A percentile compares a stretch with the other conserved stretches of the same genome.
phyloP scores from a whole-genome alignment of 2,329 filamentous ascomycete genomes.

The Escovopsis sp. region DNA sequence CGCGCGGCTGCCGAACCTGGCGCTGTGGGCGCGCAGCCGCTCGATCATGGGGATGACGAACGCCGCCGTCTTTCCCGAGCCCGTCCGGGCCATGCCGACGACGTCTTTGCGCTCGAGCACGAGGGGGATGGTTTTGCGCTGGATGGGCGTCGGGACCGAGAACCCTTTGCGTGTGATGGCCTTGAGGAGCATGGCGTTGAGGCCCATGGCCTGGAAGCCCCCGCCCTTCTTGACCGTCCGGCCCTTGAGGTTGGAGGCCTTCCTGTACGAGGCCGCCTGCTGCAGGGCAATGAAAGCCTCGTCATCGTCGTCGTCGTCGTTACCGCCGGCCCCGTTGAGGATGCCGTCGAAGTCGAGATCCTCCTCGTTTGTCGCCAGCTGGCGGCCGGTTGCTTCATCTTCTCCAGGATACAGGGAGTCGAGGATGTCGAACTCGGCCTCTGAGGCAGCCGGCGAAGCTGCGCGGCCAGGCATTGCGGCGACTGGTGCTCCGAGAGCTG shows the following conservation, averaged over 20 bases:
- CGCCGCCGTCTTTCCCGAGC: constrained; percentile 93
- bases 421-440: constrained; percentile 84
- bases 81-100: constrained; percentile 98
- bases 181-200: constrained; percentile 72
- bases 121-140: constrained; percentile 88
- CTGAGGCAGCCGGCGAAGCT: constrained; percentile 69
- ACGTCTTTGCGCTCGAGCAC: constrained; percentile 84
- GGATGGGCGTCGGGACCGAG: constrained; percentile 90
- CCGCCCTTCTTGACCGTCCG: constrained; percentile 87
- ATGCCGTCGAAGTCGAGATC: constrained; percentile 47
- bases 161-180: constrained; percentile 91
- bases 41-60: constrained; percentile 99
- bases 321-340: constrained; percentile 29
- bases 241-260: constrained; percentile 66
- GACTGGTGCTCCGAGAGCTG: background rate
- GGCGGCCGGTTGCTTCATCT: constrained; percentile 34
- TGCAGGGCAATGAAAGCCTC: constrained; percentile 82
- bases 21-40: constrained; percentile 74
- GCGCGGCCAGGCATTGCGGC: constrained; percentile 50
- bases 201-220: constrained; percentile 88
- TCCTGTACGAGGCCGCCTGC: constrained; percentile 78
- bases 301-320: constrained; percentile 48
- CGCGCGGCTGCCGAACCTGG: constrained; percentile 70
- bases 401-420: constrained; percentile 53
- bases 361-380: constrained; percentile 18